Evolutionary conservation across 768 basidiomycete species (phyloP).

Genomic region (Leccinellum albellum): DNA sequence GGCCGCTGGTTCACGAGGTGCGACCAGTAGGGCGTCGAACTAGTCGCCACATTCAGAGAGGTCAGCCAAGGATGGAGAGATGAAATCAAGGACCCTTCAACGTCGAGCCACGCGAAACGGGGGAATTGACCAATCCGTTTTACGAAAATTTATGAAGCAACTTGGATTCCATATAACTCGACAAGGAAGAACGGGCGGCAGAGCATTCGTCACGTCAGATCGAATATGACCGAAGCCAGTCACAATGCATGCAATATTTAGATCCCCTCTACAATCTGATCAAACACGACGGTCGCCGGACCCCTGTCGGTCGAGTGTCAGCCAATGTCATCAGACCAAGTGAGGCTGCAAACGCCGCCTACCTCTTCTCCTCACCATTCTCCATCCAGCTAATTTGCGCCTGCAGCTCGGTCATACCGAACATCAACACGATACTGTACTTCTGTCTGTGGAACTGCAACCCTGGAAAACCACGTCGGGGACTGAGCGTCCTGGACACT

Average conservation of each 20-base stretch:
- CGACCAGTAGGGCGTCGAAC: neutral
- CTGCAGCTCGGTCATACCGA: constrained; percentile 44
- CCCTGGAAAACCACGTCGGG: constrained; percentile 27
- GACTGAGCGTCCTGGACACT: constrained; percentile 30
- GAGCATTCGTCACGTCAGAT: neutral
- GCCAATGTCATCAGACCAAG: neutral
- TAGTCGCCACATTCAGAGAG: neutral
- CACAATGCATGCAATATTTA: neutral
- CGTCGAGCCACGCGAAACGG: neutral
- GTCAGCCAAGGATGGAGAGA: neutral
- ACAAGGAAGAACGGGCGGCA: neutral
- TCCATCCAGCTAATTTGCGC: constrained; percentile 46
- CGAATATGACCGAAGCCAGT: neutral
- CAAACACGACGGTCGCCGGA: constrained; percentile 31
- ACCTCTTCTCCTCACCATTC: constrained; percentile 26
- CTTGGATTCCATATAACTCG: neutral
- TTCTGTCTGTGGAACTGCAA: constrained; percentile 29
- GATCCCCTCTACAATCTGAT: constrained; percentile 30
- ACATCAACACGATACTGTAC: constrained; percentile 40
- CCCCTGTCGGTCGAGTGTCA: constrained; percentile 19
- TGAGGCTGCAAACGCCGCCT: neutral
- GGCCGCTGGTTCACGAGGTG: constrained; percentile 32
- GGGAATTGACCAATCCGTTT: neutral
- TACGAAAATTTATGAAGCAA: neutral
- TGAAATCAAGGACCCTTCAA: neutral